Base-by-base conservation (phyloP, 768 basidiomycete species). In the Boletus tomentosulus region DNA sequence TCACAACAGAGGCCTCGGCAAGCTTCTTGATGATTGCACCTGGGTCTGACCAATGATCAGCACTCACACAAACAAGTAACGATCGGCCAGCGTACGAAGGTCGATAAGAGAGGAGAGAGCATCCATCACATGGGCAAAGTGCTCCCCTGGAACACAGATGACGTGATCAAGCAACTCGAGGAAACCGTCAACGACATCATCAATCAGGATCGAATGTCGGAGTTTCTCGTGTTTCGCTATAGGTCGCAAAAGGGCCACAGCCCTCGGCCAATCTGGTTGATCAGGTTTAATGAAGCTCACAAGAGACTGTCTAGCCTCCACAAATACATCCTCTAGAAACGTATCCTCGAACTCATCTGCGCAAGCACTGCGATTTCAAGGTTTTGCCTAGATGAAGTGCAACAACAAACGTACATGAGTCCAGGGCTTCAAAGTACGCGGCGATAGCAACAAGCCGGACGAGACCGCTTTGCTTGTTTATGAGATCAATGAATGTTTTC, bases 121-220 rank as follows among this genome's bases (percentile, higher is more conserved):
- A 37, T 59, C 57, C 60, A 61, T 61, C 42, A 50, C 51, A 22
- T 59, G 57, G 16, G 45, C 46, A 39, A 59, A 61, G 42, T 59
- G 51, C 9, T 44, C 48, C 7, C 46, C 55, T 1, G 54, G 57
- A 30, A 16, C 16, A 10, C 27, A 12, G 10, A 55, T 45, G 24
- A 39, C 44, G 22, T 50, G 34, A 30, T 58, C 60, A 6, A 59
- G 33, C 22, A 59, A 24, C n/a, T 48, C 24, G 9, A 59, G 33
- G 48, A 61, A 61, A 41, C 48, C 19, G 13, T 59, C 34, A 6
- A 59, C 16, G 22, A 61, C 60, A 1, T 30, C 51, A 1, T 50
- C 35, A n/a, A 38, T 48, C 48, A 59, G 24, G 25, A 61, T 45
- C 9, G 42, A 45, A 11, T 28, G 24, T n/a, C 60, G 60, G 5